Percentiles rank a stretch among this genome's conserved stretches.
Evolutionary conservation across 2,329 filamentous ascomycete species (phyloP).

Genomic region (Trichoderma semiorbis): DNA sequence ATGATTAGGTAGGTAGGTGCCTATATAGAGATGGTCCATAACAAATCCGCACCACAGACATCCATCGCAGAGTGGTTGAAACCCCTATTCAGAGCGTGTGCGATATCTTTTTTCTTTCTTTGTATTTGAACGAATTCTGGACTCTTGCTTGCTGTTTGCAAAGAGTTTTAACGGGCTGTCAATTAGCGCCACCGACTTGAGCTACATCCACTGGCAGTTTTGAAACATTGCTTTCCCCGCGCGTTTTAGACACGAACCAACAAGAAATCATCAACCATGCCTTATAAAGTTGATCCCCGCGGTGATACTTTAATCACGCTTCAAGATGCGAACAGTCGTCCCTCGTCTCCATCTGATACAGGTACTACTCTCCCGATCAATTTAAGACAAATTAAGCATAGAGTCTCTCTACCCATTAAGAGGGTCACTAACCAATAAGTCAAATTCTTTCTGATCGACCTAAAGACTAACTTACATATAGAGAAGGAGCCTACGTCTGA

Average conservation of each 20-base stretch:
- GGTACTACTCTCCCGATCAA: neutral
- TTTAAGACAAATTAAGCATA: neutral
- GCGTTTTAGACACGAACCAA: neutral
- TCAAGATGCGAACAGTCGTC: neutral
- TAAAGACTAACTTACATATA: neutral
- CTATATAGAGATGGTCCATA: fast-evolving
- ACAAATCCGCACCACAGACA: neutral
- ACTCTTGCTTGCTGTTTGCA: neutral
- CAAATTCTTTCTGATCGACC: fast-evolving
- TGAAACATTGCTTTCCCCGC: neutral
- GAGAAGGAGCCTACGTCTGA: neutral
- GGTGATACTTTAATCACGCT: neutral
- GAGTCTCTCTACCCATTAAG: neutral
- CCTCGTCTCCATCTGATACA: neutral
- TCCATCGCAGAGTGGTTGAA: neutral
- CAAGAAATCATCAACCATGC: neutral
- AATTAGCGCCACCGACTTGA: neutral
- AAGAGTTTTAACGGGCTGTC: too few species aligned
- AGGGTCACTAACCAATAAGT: neutral
- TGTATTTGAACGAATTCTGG: neutral
- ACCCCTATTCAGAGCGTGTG: neutral
- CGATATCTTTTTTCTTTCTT: neutral
- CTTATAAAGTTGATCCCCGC: neutral
- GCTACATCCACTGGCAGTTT: neutral
- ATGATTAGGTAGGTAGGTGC: neutral